Base-by-base conservation (phyloP, 2,329 filamentous ascomycete genomes). In the Colletotrichum trifolii region DNA sequence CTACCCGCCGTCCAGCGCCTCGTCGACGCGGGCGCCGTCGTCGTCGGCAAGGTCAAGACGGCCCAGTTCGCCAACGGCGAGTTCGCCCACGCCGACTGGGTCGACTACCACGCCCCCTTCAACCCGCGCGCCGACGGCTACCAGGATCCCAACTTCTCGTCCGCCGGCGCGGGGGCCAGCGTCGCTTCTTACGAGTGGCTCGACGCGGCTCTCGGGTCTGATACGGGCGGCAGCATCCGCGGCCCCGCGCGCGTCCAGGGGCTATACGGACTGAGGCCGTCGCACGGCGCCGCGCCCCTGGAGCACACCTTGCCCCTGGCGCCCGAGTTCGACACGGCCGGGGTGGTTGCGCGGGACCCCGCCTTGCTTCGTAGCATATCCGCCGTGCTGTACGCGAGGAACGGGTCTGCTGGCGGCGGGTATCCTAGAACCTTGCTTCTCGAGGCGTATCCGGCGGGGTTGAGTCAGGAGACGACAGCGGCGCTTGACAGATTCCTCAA, bases 1-100 rank as follows among this genome's bases (percentile, higher is more conserved):
- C 2, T 87, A 88, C 64, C 79, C 81, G 78, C 82, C 0, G 79
- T 91, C 0, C 85, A 88, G 67, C 79, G 81, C 6, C 76, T 91
- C 4, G 81, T 90, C 35, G 83, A 89, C 68, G 82, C 84, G 2
- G 89, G 89, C 1, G 87, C 86, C 0, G 71, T 83, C 7, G 71
- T 86, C 2, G 74, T 85, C 1, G 83, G 83, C 4, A 79, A 82
- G 61, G 79, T 81, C 67, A 83, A 82, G 68, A 78, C 78, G 0
- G 77, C 77, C 2, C 80, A 83, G 67, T 85, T 85, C 62, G 82
- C 82, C 10, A 77, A 78, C 56, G 73, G 75, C 2, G 75, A 77
- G 67, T 71, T 69, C 1, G 80, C 84, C 0, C 87, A 84, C 0
- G 81, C 79, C 0, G 85, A 88, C 65, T 79, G 76, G 75, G 74